Conservation (phyloP, 2,329 filamentous ascomycete genomes). For the Ophiostoma sp. region DNA sequence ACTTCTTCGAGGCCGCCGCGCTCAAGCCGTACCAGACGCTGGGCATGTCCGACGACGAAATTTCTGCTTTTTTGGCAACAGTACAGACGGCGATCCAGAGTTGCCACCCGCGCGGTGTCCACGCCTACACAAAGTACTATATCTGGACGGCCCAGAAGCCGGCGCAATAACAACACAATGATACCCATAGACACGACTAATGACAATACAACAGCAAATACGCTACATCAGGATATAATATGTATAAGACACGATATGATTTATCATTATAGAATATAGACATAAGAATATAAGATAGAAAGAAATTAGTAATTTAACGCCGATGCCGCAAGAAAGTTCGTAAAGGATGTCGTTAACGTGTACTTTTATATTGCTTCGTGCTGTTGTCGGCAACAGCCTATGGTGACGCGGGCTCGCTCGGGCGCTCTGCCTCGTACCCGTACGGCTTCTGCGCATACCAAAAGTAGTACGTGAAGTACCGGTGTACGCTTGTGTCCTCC, state of each 20-base stretch:
- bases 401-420: background rate
- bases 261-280: too few species aligned
- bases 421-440: background rate
- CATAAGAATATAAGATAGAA: background rate
- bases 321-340: background rate
- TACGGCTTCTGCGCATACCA: conserved; percentile 39
- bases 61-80: conserved; percentile 31
- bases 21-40: conserved; percentile 36
- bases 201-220: background rate
- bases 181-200: background rate
- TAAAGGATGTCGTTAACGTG: background rate
- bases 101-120: conserved; percentile 34
- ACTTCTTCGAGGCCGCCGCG: conserved; percentile 36
- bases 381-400: background rate
- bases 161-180: background rate
- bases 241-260: background rate
- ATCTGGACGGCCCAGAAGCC: conserved; percentile 40
- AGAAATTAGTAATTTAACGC: background rate
- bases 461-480: conserved; percentile 39
- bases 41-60: conserved; percentile 33
- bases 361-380: background rate
- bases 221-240: background rate
- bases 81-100: conserved; percentile 30
- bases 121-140: conserved; percentile 39
- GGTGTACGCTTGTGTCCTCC: conserved; percentile 35